Conservation (phyloP, 2,329 filamentous ascomycete genomes). For the Cladosporium velox region DNA sequence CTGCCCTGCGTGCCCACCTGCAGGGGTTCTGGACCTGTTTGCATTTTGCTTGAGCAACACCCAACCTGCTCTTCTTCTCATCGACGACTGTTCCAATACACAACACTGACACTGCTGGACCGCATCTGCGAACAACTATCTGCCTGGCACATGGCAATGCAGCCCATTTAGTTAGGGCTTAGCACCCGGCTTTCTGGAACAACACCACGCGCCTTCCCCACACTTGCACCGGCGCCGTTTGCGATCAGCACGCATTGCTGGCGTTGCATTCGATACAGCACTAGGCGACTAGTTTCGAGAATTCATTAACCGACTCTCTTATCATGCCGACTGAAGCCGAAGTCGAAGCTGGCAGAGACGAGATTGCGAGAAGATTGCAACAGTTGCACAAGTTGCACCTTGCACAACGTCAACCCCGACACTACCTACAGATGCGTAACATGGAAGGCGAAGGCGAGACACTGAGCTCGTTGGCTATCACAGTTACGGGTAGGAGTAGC, state of each 20-base stretch:
- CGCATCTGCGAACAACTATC: neutral
- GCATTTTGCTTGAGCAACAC: constrained; percentile 5
- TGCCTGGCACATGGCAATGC: constrained; percentile 15
- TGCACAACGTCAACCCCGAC: neutral
- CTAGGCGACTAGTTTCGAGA: neutral
- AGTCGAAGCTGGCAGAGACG: constrained; percentile 18
- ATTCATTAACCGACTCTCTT: neutral
- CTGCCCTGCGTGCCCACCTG: constrained; percentile 7
- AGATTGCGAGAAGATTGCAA: constrained; percentile 14
- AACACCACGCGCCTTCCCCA: constrained; percentile 13
- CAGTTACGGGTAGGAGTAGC: neutral
- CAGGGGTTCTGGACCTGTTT: constrained; percentile 16
- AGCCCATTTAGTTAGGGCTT: constrained; percentile 5
- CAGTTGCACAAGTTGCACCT: constrained; percentile 19
- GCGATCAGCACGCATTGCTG: constrained; percentile 5
- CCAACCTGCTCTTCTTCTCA: neutral
- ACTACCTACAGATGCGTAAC: constrained; percentile 2
- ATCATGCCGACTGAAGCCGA: constrained; percentile 9
- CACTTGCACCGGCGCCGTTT: constrained; percentile 16
- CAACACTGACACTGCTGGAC: neutral
- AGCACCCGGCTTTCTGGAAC: constrained; percentile 13
- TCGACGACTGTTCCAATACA: neutral
- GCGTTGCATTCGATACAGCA: neutral
- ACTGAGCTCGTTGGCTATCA: constrained; percentile 13
- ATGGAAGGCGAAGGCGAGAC: constrained; percentile 10